A percentile compares a stretch with the other conserved stretches of the same genome.
These are phyloP conservation scores for Brassica cretica DNA, from an alignment of 345 rosid species.

Conservation along the genomic window DNA sequence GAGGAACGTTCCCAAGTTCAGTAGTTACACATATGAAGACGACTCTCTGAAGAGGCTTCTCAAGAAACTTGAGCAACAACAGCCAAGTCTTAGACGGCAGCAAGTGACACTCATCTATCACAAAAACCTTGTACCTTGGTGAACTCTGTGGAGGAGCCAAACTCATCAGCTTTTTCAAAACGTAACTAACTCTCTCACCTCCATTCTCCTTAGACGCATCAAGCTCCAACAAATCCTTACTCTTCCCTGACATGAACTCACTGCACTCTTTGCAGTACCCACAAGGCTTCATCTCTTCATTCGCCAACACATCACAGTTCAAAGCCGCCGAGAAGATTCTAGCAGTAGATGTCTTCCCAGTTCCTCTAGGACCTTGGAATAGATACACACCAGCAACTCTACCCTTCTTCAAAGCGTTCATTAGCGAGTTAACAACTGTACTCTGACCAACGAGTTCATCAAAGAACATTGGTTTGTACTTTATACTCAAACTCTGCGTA, in stretches of 20 bases:
- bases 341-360: constrained; percentile 87
- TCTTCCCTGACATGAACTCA: constrained; percentile 66
- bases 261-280: constrained; percentile 72
- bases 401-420: constrained; percentile 61
- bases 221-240: constrained; percentile 62
- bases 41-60: constrained; percentile 66
- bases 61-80: constrained; percentile 79
- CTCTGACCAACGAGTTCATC: constrained; percentile 84
- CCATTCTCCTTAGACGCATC: constrained; percentile 69
- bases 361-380: constrained; percentile 96
- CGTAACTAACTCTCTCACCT: constrained; percentile 55
- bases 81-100: constrained; percentile 82
- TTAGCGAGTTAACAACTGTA: constrained; percentile 69
- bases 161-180: constrained; percentile 57
- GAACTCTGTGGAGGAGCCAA: constrained; percentile 49
- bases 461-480: constrained; percentile 82
- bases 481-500: constrained; percentile 72
- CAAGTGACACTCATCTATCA: constrained; percentile 89
- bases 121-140: constrained; percentile 65
- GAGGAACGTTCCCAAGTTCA: constrained; percentile 83
- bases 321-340: constrained; percentile 80
- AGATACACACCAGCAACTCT: constrained; percentile 83
- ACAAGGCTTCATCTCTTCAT: constrained; percentile 72
- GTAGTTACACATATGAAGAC: constrained; percentile 80
- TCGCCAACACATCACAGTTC: constrained; percentile 53